phyloP scores from a whole-genome alignment of 2,329 filamentous ascomycete species.

The Waltergamsia citrina region DNA sequence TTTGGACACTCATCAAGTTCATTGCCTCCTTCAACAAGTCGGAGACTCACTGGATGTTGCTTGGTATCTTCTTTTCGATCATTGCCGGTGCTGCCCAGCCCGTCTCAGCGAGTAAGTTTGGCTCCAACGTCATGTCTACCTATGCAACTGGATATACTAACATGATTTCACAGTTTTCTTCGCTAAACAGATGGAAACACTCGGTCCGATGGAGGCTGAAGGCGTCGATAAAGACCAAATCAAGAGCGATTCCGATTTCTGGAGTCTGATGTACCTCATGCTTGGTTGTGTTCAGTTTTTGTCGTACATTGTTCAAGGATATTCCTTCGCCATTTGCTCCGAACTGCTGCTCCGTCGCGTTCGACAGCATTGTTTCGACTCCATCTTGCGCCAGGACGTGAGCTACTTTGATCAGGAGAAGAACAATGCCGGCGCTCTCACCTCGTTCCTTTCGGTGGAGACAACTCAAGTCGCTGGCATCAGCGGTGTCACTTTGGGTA shows the following conservation, averaged over 20 bases:
- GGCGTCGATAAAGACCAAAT: slow-evolving; percentile 8
- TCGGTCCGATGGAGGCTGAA: background rate
- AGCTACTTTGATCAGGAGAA: slow-evolving; percentile 30
- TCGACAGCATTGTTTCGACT: slow-evolving; percentile 53
- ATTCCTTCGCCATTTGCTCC: slow-evolving; percentile 20
- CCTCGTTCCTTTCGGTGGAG: slow-evolving; percentile 23
- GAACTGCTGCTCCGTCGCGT: slow-evolving; percentile 60
- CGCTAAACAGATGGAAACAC: slow-evolving; percentile 3
- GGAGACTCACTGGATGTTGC: slow-evolving; percentile 62
- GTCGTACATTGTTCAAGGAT: slow-evolving; percentile 30
- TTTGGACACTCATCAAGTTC: slow-evolving; percentile 70
- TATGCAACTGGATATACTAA: background rate
- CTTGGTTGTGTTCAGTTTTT: slow-evolving; percentile 32
- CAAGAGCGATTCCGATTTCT: slow-evolving; percentile 36
- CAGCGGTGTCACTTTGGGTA: slow-evolving; percentile 29
- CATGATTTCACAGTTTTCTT: slow-evolving; percentile 4
- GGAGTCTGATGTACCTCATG: slow-evolving; percentile 42
- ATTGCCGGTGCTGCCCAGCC: slow-evolving; percentile 78
- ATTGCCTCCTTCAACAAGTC: slow-evolving; percentile 70
- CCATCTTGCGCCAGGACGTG: slow-evolving; percentile 29
- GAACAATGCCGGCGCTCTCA: slow-evolving; percentile 26
- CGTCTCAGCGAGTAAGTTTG: slow-evolving; percentile 33
- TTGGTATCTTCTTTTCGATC: slow-evolving; percentile 64
- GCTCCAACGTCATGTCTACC: no score
- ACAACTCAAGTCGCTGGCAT: slow-evolving; percentile 28